Conservation (phyloP, 768 basidiomycete genomes). For the Mycena belliarum region DNA sequence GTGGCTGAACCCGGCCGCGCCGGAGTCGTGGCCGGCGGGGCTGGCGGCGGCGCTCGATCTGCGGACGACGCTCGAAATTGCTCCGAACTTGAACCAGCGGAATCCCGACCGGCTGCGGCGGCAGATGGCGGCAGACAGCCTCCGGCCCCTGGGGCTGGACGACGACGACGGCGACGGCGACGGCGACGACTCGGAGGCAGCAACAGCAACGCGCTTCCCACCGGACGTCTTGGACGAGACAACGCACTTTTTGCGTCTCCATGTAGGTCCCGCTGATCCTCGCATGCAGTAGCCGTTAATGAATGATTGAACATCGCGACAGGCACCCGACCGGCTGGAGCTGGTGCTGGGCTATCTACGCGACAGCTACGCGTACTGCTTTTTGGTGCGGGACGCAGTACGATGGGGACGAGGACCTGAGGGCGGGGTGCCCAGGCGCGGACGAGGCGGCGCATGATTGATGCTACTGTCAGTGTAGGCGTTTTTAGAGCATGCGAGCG, state of each 20-base stretch:
- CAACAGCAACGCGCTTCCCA: slow-evolving; percentile 42
- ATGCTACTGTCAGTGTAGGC: slow-evolving; percentile 16
- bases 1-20: slow-evolving; percentile 70
- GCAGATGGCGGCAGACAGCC: slow-evolving; percentile 76
- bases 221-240: slow-evolving; percentile 67
- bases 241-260: slow-evolving; percentile 63
- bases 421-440: slow-evolving; percentile 67
- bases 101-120: slow-evolving; percentile 48
- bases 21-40: slow-evolving; percentile 65
- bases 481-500: not conserved
- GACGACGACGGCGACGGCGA: slow-evolving; percentile 29
- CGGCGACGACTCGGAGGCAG: slow-evolving; percentile 25
- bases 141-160: slow-evolving; percentile 52
- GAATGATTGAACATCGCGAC: slow-evolving; percentile 16
- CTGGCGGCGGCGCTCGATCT: slow-evolving; percentile 57
- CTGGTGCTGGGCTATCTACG: slow-evolving; percentile 76
- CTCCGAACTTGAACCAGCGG: slow-evolving; percentile 18
- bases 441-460: slow-evolving; percentile 82
- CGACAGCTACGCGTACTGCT: slow-evolving; percentile 70
- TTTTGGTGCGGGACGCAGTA: slow-evolving; percentile 90
- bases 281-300: slow-evolving; percentile 13
- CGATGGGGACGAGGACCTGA: slow-evolving; percentile 58
- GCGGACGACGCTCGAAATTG: slow-evolving; percentile 33
- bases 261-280: slow-evolving; percentile 40
- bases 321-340: slow-evolving; percentile 73